Evolutionary conservation across 495 filamentous ascomycete species (phyloP).

Genomic region (Trichoderma erinaceum): DNA sequence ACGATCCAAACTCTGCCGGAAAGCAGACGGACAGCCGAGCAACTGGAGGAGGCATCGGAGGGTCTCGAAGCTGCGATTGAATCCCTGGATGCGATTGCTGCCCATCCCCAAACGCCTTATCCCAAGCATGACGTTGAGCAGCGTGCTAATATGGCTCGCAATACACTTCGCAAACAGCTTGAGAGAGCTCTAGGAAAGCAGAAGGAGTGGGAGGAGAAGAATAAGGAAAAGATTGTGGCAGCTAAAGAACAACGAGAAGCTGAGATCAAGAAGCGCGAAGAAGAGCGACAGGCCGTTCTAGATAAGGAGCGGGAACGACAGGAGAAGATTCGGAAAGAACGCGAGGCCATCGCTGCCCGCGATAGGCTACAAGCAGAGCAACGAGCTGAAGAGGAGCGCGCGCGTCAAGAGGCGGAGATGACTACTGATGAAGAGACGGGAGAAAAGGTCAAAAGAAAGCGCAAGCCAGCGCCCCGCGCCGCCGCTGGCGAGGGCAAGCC

Average conservation of each 20-base stretch:
- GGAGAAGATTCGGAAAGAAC: slow-evolving; percentile 72
- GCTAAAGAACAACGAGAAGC: slow-evolving; percentile 71
- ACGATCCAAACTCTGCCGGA: slow-evolving; percentile 69
- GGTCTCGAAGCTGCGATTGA: slow-evolving; percentile 92
- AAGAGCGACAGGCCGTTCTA: slow-evolving; percentile 57
- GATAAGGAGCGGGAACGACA: slow-evolving; percentile 63
- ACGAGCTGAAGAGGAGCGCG: slow-evolving; percentile 66
- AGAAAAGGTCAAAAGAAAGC: slow-evolving; percentile 65
- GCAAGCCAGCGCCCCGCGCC: slow-evolving; percentile 46
- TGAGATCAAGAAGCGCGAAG: slow-evolving; percentile 67
- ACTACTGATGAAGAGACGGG: slow-evolving; percentile 74
- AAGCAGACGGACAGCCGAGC: slow-evolving; percentile 65
- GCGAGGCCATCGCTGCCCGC: slow-evolving; percentile 67
- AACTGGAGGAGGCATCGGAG: slow-evolving; percentile 67
- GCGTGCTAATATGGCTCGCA: slow-evolving; percentile 91
- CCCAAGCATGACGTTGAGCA: slow-evolving; percentile 84
- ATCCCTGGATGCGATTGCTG: slow-evolving; percentile 69
- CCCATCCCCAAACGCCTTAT: slow-evolving; percentile 80
- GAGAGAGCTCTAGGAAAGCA: slow-evolving; percentile 77
- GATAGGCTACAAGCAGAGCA: slow-evolving; percentile 64
- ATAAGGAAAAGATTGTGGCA: slow-evolving; percentile 71
- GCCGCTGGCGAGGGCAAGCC: slow-evolving; percentile 40
- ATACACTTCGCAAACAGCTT: slow-evolving; percentile 87
- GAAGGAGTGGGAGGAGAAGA: slow-evolving; percentile 87
- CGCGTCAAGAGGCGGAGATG: slow-evolving; percentile 60